Conservation (phyloP, 345 rosid species). For the Arabidopsis arenosa region DNA sequence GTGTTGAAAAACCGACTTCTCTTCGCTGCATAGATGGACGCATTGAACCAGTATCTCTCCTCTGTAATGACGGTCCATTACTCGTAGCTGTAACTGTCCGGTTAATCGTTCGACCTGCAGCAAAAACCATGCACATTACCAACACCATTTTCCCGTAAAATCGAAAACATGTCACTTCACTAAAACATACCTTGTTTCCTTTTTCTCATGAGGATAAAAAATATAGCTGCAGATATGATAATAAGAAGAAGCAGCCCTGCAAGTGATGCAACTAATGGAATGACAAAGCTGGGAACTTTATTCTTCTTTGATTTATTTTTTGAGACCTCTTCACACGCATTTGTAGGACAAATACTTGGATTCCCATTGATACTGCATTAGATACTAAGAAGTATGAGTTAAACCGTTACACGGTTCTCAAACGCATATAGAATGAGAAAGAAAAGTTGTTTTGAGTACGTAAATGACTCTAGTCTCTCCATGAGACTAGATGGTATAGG, state of each 20-base stretch:
- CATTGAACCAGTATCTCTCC: constrained; percentile 38
- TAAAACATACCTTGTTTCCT: constrained; percentile 27
- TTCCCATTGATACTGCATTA: constrained; percentile 44
- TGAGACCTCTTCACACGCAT: constrained; percentile 35
- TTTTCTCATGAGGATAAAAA: constrained; percentile 30
- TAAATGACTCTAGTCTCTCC: constrained; percentile 28
- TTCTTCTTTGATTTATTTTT: constrained; percentile 26
- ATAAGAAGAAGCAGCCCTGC: constrained; percentile 38
- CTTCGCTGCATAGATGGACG: constrained; percentile 38
- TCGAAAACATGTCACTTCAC: not conserved
- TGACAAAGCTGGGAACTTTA: constrained; percentile 35
- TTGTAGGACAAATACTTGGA: constrained; percentile 42
- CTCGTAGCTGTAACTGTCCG: constrained; percentile 26
- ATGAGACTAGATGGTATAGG: constrained; percentile 46
- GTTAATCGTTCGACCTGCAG: constrained; percentile 2
- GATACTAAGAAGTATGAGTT: constrained; percentile 2
- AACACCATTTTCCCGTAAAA: not conserved
- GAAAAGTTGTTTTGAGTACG: constrained; percentile 35
- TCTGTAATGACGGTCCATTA: constrained; percentile 42
- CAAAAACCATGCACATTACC: not conserved
- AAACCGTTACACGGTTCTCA: not conserved
- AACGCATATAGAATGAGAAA: not conserved
- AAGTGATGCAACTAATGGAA: constrained; percentile 49
- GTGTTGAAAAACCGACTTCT: constrained; percentile 29
- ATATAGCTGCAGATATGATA: constrained; percentile 18